A percentile compares a stretch with the other conserved stretches of the same genome.
phyloP scores from a whole-genome alignment of 148 eudicot genomes.

The Rhododendron mucronatum region DNA sequence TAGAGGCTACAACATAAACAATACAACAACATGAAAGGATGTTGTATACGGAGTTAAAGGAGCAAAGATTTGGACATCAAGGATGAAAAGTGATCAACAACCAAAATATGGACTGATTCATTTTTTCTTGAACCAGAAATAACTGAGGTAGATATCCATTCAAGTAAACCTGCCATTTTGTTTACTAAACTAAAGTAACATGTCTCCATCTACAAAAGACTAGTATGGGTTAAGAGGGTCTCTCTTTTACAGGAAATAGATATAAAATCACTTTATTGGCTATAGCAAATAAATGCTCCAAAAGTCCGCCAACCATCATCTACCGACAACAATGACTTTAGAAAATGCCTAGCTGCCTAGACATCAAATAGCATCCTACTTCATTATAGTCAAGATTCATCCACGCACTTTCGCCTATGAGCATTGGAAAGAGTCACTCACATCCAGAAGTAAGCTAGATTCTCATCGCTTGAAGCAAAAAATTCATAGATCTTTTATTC shows the following conservation, averaged over 20 bases:
- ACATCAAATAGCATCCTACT: not conserved
- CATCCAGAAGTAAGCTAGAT: not conserved
- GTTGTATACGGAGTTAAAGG: not conserved
- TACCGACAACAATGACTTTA: not conserved
- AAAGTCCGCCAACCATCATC: not conserved
- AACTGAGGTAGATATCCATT: too few relatives aligned
- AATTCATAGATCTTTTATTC: not conserved
- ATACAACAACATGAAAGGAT: not conserved
- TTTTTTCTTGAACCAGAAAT: not conserved
- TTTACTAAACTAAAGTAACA: not conserved
- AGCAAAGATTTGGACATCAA: not conserved
- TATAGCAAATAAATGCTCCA: not conserved
- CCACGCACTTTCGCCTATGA: not conserved
- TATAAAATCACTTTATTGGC: not conserved
- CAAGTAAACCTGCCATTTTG: not conserved
- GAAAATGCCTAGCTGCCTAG: not conserved
- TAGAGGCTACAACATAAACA: not conserved
- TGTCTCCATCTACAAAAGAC: not conserved
- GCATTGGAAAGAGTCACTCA: not conserved
- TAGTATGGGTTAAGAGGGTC: not conserved
- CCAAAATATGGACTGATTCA: too few relatives aligned
- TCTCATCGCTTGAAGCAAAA: not conserved
- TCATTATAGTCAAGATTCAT: not conserved
- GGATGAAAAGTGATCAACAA: not conserved
- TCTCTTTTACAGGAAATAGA: not conserved